phyloP scores from a whole-genome alignment of 495 filamentous ascomycete species.

The Talaromyces ruber region DNA sequence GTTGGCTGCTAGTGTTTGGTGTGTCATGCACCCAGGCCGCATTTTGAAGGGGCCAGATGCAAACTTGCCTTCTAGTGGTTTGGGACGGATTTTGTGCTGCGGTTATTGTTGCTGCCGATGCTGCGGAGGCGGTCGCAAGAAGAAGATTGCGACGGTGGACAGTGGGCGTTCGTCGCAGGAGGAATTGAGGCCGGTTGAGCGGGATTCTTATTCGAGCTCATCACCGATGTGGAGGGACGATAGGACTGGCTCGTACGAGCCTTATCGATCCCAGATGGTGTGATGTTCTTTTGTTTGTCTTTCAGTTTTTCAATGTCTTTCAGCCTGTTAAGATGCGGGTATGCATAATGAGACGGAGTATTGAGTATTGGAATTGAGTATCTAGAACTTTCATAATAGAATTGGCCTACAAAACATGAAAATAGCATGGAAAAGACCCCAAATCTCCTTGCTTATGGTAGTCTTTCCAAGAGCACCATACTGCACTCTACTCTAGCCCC shows the following conservation, averaged over 20 bases:
- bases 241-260: neutral
- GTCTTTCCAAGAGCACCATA: neutral
- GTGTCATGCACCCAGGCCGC: slow-evolving; percentile 42
- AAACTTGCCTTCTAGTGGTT: neutral
- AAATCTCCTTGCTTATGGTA: neutral
- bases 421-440: neutral
- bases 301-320: neutral
- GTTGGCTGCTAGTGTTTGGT: slow-evolving; percentile 33
- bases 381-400: neutral
- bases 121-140: neutral
- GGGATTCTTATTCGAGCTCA: neutral
- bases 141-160: neutral
- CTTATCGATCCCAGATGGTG: neutral
- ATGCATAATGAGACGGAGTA: neutral
- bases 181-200: neutral
- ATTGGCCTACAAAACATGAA: neutral
- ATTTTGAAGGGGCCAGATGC: slow-evolving; percentile 37
- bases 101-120: neutral
- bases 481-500: neutral
- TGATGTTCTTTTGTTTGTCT: neutral
- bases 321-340: neutral
- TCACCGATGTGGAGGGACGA: neutral
- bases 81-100: neutral
- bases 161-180: neutral
- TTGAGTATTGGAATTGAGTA: neutral